Conservation (phyloP, 352 stramenopile species). For the Globisporangium mamillatum region DNA sequence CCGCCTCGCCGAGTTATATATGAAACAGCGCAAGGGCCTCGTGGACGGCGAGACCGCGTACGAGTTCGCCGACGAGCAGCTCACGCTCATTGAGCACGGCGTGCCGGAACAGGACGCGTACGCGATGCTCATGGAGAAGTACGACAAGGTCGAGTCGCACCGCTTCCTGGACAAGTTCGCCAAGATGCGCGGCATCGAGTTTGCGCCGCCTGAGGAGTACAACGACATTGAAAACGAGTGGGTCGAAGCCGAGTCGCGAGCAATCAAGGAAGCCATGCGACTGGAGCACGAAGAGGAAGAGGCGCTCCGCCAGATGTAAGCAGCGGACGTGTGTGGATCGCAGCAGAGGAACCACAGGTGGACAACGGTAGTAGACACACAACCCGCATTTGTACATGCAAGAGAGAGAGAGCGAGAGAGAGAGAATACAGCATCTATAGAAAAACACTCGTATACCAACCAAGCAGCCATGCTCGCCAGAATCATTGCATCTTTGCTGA, state of each 20-base stretch:
- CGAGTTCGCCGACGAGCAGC: conserved; percentile 84
- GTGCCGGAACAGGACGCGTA: conserved; percentile 79
- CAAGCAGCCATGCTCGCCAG: background rate
- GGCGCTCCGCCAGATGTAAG: conserved; percentile 61
- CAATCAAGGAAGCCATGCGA: conserved; percentile 84
- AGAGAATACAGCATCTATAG: background rate
- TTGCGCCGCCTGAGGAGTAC: conserved; percentile 73
- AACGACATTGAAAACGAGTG: conserved; percentile 80
- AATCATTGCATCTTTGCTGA: background rate
- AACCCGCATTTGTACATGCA: background rate
- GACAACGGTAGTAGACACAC: background rate
- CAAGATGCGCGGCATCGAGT: conserved; percentile 75
- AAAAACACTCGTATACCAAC: conserved; percentile 8
- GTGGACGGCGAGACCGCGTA: conserved; percentile 80
- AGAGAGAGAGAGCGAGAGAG: background rate
- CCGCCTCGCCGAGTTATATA: conserved; percentile 79
- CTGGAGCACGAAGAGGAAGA: conserved; percentile 82
- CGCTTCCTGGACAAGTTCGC: conserved; percentile 84
- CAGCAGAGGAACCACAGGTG: background rate
- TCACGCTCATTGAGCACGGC: conserved; percentile 82
- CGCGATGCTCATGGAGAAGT: conserved; percentile 80
- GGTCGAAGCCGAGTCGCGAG: conserved; percentile 73
- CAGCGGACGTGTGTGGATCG: background rate
- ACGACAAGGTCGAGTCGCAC: conserved; percentile 77
- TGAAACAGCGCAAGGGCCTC: conserved; percentile 64